Evolutionary conservation across 2,329 filamentous ascomycete genomes (phyloP), one percentile per base, ranked within the genome.

Genomic region (Lachnellula suecica): DNA sequence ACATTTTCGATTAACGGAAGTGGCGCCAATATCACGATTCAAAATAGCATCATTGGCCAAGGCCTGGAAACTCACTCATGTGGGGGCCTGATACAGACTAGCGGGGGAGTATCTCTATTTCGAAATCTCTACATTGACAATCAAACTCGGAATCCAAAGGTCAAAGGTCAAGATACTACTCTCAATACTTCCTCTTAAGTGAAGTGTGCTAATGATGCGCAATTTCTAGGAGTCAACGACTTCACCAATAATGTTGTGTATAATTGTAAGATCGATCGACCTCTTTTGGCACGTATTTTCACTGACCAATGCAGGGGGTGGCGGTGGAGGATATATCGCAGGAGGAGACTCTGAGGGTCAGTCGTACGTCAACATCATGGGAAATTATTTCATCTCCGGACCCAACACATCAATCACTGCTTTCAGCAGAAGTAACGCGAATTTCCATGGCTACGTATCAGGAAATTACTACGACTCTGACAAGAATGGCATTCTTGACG

Each of bases 101-200:
- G 15, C 20, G 44, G 44, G 9, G 44, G 44, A 1, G 23, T 47
- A n/a, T 47, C 44, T 7, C 22, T 47, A 17, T 47, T 47, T 22
- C 44, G 44, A 20, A 47, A 47, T 13, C 44, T 47, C 34, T 47
- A 47, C 11, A 27, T 47, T 13, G 44, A 47, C 19, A 47, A 47
- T 20, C 35, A 47, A 38, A 47, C 31, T 10, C 29, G 44, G 15
- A 47, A 47, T 38, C 44, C 44, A 22, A 47, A 47, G 22, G 44
- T 47, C 31, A 47, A 47, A 38, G 44, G 44, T 63, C 70, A 78
- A 4, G 81, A 82, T 13, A 9, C n/a, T n/a, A n/a, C n/a, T 59
- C 62, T 82, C 27, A 82, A 80, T 61, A 76, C 81, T 49, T 78
- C 81, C 55, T 81, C 79, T 57, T 80, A 82, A 62, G 82, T 78